phyloP scores from a whole-genome alignment of 2,329 filamentous ascomycete species.

The Neonectria coccinea region DNA sequence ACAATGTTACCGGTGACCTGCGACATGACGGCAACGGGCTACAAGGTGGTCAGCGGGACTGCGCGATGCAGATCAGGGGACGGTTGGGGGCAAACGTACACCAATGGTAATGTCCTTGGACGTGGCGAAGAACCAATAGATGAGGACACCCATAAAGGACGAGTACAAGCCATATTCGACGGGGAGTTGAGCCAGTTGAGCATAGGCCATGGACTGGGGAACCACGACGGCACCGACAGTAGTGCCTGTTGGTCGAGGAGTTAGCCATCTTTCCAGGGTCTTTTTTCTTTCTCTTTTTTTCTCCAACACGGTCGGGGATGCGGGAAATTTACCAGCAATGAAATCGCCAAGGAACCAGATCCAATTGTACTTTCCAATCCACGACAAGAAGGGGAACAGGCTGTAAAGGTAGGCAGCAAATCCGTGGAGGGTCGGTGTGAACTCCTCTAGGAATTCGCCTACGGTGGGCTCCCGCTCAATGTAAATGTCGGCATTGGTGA shows the following conservation, averaged over 20 bases:
- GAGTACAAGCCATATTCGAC: slow-evolving; percentile 69
- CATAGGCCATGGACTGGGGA: slow-evolving; percentile 67
- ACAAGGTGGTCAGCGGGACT: slow-evolving; percentile 33
- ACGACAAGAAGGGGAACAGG: slow-evolving; percentile 62
- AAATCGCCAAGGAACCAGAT: slow-evolving; percentile 61
- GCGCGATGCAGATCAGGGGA: background rate
- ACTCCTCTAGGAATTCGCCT: slow-evolving; percentile 55
- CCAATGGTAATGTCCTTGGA: slow-evolving; percentile 93
- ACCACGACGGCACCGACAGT: slow-evolving; percentile 66
- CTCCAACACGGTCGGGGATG: background rate
- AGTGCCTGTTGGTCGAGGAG: slow-evolving; percentile 44
- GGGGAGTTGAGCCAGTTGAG: slow-evolving; percentile 59
- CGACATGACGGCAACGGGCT: slow-evolving; percentile 68
- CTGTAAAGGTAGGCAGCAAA: slow-evolving; percentile 52
- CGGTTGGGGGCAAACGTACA: slow-evolving; percentile 59
- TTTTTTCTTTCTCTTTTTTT: slow-evolving; percentile 3
- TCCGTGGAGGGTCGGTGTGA: slow-evolving; percentile 49
- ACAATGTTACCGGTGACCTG: slow-evolving; percentile 64
- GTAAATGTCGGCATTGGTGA: slow-evolving; percentile 53
- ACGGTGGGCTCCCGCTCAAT: slow-evolving; percentile 58
- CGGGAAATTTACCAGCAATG: slow-evolving; percentile 54
- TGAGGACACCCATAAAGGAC: slow-evolving; percentile 93
- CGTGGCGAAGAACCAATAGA: slow-evolving; percentile 98
- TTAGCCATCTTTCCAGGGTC: slow-evolving; percentile 36
- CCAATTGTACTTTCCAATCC: slow-evolving; percentile 64